These are phyloP conservation scores for Lumnitzera littorea DNA, from an alignment of 345 rosid genomes.

Conservation along the genomic window DNA sequence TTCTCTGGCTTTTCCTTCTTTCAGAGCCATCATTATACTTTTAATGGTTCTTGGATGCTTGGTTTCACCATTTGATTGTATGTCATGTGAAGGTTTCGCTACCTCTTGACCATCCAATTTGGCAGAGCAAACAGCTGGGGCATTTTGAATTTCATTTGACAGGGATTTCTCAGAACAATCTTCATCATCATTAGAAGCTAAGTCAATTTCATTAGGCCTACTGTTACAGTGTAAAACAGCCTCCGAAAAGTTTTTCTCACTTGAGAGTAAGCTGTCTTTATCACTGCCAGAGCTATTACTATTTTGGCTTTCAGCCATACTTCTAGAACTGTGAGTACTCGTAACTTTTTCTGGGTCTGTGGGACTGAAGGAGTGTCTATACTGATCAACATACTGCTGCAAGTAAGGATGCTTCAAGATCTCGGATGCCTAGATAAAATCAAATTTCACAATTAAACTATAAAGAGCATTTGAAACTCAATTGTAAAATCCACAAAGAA, in stretches of 20 bases:
- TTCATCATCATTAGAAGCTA: conserved; percentile 55
- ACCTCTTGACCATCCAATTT: conserved; percentile 44
- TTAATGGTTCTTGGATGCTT: conserved; percentile 83
- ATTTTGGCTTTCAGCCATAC: conserved; percentile 85
- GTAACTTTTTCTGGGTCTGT: conserved; percentile 48
- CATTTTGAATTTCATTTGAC: conserved; percentile 39
- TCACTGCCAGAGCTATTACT: conserved; percentile 81
- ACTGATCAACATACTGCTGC: conserved; percentile 85
- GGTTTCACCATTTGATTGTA: conserved; percentile 41
- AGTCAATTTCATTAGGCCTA: conserved; percentile 47
- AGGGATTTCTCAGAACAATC: conserved; percentile 40
- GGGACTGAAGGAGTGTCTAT: conserved; percentile 48
- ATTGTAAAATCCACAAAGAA: conserved; percentile 19
- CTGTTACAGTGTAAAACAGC: conserved; percentile 28
- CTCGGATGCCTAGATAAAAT: conserved; percentile 66
- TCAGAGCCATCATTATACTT: conserved; percentile 82
- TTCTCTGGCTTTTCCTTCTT: conserved; percentile 88
- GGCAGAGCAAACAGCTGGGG: conserved; percentile 19
- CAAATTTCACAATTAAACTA: conserved; percentile 13
- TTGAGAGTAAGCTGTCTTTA: conserved; percentile 61
- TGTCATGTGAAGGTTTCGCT: conserved; percentile 32
- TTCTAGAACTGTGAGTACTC: conserved; percentile 33
- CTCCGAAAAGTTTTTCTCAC: conserved; percentile 33
- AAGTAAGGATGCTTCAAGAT: conserved; percentile 94
- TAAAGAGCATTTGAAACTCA: conserved; percentile 8